Evolutionary conservation across 2,329 filamentous ascomycete genomes (phyloP).

Genomic region (Tolypocladium endophyticum): DNA sequence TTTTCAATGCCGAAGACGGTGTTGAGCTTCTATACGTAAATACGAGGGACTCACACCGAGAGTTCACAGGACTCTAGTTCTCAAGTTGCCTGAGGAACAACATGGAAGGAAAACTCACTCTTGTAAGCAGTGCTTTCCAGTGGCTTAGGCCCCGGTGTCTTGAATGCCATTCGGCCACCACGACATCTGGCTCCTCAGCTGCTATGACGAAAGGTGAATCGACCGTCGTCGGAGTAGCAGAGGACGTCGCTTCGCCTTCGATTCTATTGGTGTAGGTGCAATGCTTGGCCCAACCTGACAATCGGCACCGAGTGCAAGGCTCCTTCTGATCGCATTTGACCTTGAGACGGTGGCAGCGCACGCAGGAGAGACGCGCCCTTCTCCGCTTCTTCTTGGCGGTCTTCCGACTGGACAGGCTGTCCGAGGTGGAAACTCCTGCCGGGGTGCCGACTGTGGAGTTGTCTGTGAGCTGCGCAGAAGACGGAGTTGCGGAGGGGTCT

Average conservation of each 20-base stretch:
- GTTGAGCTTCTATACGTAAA: background rate
- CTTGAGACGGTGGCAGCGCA: constrained; percentile 4
- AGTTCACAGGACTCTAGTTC: fast-evolving
- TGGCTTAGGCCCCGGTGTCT: background rate
- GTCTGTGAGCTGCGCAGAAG: background rate
- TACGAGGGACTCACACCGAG: background rate
- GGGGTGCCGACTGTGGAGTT: background rate
- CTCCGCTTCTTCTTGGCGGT: background rate
- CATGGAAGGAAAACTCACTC: background rate
- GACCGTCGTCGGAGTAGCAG: background rate
- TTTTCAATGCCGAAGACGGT: background rate
- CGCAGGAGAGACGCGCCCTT: constrained; percentile 4
- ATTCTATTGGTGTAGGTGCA: constrained; percentile 4
- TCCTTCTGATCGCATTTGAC: constrained; percentile 4
- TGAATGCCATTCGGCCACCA: background rate
- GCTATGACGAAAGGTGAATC: background rate
- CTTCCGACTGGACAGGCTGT: background rate
- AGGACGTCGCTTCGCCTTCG: background rate
- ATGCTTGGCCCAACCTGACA: constrained; percentile 1
- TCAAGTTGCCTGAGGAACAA: background rate
- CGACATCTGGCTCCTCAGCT: background rate
- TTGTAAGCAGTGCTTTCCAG: background rate
- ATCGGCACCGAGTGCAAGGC: constrained; percentile 4
- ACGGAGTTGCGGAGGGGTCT: background rate
- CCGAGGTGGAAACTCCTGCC: background rate